Evolutionary conservation across 2,329 filamentous ascomycete species (phyloP), one percentile per base, ranked within the genome.

Genomic region (Zasmidium citrigriseum): DNA sequence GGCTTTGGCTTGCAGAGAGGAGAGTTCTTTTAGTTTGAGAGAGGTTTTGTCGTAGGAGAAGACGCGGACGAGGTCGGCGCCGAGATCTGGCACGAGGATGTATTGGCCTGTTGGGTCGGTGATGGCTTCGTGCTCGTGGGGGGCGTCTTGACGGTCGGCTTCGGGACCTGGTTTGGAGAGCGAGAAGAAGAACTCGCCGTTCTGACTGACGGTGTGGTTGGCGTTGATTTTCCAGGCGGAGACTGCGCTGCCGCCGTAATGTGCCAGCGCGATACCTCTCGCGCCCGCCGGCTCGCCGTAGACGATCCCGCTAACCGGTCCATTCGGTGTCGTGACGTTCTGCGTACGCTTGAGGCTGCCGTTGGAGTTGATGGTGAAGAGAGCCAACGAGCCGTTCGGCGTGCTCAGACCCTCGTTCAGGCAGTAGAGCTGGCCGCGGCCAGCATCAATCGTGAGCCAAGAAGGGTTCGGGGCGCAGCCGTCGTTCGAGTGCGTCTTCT

Each of bases 401-500:
- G 68, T 69, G 21, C 70, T 69, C 46, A 81, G 73, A 21, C 80
- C 83, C 75, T 89, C 86, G 64, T 89, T 81, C 46, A 84, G 66
- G 72, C 86, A 89, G 73, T 83, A 86, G 11, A 89, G 74, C 12
- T 78, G 70, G 21, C 76, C 75, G 60, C 79, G 77, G 47, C 74
- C 67, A 57, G 76, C 71, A 67, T 86, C 82, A 20, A 86, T 76
- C 20, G 83, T 82, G 57, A 89, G 74, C 85, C 86, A 89, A 11
- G 84, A 82, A 4, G 86, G 82, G 59, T 80, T 82, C 1, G 76
- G 72, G 10, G 77, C 82, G 71, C 85, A 88, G 29, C 75, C 73
- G 4, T 74, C 75, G 52, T 75, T 76, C 21, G 76, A 77, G 52
- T 77, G 77, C 18, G 81, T 71, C 20, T 72, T 67, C 64, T 75